phyloP scores from a whole-genome alignment of 306 rosid species.

The Prinsepia uniflora region DNA sequence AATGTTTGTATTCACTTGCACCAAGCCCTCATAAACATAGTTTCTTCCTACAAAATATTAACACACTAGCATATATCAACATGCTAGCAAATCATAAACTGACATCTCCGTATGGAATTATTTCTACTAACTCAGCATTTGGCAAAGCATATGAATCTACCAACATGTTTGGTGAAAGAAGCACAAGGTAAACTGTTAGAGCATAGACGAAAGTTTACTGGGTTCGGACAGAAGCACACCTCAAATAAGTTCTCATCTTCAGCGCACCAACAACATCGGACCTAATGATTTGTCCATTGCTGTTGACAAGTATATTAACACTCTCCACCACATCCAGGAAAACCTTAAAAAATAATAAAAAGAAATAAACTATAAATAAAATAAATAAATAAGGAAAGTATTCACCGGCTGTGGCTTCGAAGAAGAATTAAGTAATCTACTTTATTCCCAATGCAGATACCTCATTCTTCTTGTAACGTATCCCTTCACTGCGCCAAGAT shows the following conservation, averaged over 20 bases:
- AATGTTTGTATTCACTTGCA: neutral
- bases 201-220: neutral
- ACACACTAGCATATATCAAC: neutral
- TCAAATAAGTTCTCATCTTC: conserved; percentile 98
- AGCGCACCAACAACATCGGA: conserved; percentile 97
- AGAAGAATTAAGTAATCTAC: neutral
- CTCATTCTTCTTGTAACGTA: conserved; percentile 94
- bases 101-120: neutral
- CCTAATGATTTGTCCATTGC: conserved; percentile 95
- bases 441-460: conserved; percentile 32
- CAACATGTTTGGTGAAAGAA: neutral
- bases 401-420: conserved; percentile 13
- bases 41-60: neutral
- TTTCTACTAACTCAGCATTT: neutral
- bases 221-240: conserved; percentile 41
- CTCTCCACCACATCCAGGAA: conserved; percentile 99
- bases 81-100: neutral
- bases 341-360: conserved; percentile 52
- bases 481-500: conserved; percentile 99
- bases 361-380: too few species aligned
- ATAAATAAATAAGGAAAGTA: conserved; percentile 18
- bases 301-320: conserved; percentile 96
- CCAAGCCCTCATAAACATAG: neutral
- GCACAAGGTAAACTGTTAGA: neutral
- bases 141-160: neutral